These are phyloP conservation scores for Suhomyces sp. DNA, from an alignment of 805 yeast genomes.

Conservation along the genomic window DNA sequence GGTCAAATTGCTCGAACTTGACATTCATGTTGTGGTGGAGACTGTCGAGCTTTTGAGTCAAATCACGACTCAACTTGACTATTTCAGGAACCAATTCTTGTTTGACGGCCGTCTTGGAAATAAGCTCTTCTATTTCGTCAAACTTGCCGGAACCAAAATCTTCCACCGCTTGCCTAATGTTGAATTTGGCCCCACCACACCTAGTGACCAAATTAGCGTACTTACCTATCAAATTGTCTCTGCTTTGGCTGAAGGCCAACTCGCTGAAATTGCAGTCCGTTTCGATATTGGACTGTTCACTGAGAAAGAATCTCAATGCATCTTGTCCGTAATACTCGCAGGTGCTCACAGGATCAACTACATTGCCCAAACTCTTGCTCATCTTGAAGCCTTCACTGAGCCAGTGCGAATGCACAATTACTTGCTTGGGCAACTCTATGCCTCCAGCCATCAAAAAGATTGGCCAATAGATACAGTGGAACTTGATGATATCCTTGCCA, in stretches of 20 bases:
- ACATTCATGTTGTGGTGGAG: conserved; percentile 40
- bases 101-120: conserved; percentile 10
- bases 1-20: conserved; percentile 46
- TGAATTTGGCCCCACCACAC: conserved; percentile 67
- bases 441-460: conserved; percentile 82
- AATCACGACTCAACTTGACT: conserved; percentile 12
- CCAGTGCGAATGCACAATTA: conserved; percentile 95
- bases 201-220: conserved; percentile 78
- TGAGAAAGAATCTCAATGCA: conserved; percentile 68
- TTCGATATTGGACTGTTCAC: conserved; percentile 70
- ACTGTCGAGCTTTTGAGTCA: conserved; percentile 31
- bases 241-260: conserved; percentile 44
- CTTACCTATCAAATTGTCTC: conserved; percentile 74
- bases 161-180: conserved; percentile 45
- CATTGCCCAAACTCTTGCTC: conserved; percentile 92
- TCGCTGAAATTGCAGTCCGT: conserved; percentile 80
- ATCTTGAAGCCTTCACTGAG: conserved; percentile 82
- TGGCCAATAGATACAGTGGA: conserved; percentile 95
- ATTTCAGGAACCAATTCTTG: conserved; percentile 13
- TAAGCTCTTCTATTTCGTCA: conserved; percentile 21
- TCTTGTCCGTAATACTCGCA: conserved; percentile 66
- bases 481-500: conserved; percentile 87
- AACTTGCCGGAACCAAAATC: conserved; percentile 19
- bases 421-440: conserved; percentile 62
- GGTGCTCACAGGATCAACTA: conserved; percentile 81